Evolutionary conservation across 345 rosid species (phyloP).

Genomic region (Reutealis trisperma): DNA sequence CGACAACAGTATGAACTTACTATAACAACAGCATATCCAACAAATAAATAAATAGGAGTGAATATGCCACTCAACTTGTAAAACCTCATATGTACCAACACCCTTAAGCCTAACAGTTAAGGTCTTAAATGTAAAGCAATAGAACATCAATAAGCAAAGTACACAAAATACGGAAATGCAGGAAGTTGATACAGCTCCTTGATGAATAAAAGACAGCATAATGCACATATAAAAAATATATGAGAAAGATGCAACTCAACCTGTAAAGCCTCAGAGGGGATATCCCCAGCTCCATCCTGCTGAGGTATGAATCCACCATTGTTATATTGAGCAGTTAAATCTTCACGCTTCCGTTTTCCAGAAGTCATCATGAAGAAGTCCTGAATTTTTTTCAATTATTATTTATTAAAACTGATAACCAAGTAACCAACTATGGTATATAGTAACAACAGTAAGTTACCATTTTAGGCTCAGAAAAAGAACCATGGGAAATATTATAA

Average conservation of each 20-base stretch:
- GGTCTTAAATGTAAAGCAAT: background rate
- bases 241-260: conserved; percentile 28
- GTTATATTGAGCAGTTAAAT: conserved; percentile 58
- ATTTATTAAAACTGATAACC: conserved; percentile 30
- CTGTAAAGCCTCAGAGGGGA: conserved; percentile 41
- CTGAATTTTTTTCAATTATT: conserved; percentile 48
- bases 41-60: background rate
- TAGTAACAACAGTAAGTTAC: conserved; percentile 7
- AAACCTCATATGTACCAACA: background rate
- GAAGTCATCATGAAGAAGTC: conserved; percentile 77
- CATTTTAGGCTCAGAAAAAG: conserved; percentile 13
- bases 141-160: background rate
- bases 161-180: background rate
- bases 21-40: background rate
- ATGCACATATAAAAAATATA: background rate
- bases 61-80: background rate
- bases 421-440: conserved; percentile 25
- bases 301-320: conserved; percentile 94
- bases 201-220: background rate
- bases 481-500: conserved; percentile 7
- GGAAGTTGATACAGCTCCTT: background rate
- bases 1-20: background rate
- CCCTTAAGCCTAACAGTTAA: background rate
- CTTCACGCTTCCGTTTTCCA: conserved; percentile 96
- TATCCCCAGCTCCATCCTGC: conserved; percentile 92